phyloP scores from a whole-genome alignment of 768 basidiomycete genomes.

The Nevesoporus exiguus region DNA sequence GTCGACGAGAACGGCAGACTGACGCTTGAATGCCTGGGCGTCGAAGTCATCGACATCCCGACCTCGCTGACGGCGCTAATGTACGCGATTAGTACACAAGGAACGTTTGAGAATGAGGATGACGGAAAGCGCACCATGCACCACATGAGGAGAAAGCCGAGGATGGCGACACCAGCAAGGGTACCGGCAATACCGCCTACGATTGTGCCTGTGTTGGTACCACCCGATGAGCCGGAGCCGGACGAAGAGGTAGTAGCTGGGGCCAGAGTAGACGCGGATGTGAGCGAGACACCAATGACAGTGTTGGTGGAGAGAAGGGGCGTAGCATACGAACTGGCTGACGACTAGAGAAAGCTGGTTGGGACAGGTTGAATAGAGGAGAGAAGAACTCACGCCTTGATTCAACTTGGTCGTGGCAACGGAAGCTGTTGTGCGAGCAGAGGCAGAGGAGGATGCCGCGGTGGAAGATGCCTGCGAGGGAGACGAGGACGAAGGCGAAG shows the following conservation, averaged over 20 bases:
- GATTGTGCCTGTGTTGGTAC: conserved; percentile 29
- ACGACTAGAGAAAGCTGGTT: not conserved
- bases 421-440: conserved; percentile 1
- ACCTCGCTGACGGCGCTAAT: conserved; percentile 43
- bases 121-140: conserved; percentile 39
- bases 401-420: not conserved
- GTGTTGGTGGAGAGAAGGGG: not conserved
- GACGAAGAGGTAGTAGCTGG: conserved; percentile 29
- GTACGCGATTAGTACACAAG: conserved; percentile 1
- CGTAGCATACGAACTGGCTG: not conserved
- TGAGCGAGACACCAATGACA: not conserved
- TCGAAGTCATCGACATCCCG: conserved; percentile 45
- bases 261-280: conserved; percentile 2
- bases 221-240: conserved; percentile 32
- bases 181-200: conserved; percentile 46
- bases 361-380: not conserved
- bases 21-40: conserved; percentile 55
- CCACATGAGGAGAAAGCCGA: conserved; percentile 42
- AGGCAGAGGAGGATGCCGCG: conserved; percentile 3
- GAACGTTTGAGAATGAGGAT: not conserved
- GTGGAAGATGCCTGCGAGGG: not conserved
- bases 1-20: conserved; percentile 57
- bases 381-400: conserved; percentile 19
- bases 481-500: conserved; percentile 11
- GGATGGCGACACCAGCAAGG: conserved; percentile 39